phyloP scores from a whole-genome alignment of 805 yeast genomes.

The Saturnispora quitensis region DNA sequence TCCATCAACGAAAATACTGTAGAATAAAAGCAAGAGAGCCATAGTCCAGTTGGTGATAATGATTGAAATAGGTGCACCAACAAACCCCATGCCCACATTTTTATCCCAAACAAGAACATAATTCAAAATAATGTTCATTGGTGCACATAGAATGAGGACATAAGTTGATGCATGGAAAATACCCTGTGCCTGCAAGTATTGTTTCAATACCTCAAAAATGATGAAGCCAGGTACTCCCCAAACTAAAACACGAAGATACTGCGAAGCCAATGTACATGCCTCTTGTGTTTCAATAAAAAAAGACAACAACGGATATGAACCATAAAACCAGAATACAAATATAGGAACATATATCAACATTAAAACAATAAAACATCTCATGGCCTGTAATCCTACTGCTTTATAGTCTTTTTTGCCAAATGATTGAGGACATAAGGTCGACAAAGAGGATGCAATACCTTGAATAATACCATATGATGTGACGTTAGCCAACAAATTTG shows the following conservation, averaged over 20 bases:
- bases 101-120: conserved; percentile 36
- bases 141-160: conserved; percentile 45
- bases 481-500: conserved; percentile 47
- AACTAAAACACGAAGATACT: conserved; percentile 36
- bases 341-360: conserved; percentile 30
- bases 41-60: conserved; percentile 49
- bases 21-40: conserved; percentile 36
- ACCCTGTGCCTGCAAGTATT: conserved; percentile 51
- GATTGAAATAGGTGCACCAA: conserved; percentile 54
- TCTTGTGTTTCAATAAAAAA: conserved; percentile 38
- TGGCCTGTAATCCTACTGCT: conserved; percentile 41
- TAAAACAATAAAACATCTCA: conserved; percentile 42
- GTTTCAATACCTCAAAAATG: conserved; percentile 46
- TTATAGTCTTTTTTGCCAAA: conserved; percentile 45
- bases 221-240: conserved; percentile 51
- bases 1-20: conserved; percentile 35
- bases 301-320: conserved; percentile 24
- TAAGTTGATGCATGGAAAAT: conserved; percentile 48
- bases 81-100: conserved; percentile 40
- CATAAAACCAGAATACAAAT: conserved; percentile 34
- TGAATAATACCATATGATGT: conserved; percentile 48
- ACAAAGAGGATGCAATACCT: conserved; percentile 49
- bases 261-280: conserved; percentile 39
- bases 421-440: conserved; percentile 53
- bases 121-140: conserved; percentile 41